Evolutionary conservation across 495 filamentous ascomycete species (phyloP).

Genomic region (Aspergillus wentii): DNA sequence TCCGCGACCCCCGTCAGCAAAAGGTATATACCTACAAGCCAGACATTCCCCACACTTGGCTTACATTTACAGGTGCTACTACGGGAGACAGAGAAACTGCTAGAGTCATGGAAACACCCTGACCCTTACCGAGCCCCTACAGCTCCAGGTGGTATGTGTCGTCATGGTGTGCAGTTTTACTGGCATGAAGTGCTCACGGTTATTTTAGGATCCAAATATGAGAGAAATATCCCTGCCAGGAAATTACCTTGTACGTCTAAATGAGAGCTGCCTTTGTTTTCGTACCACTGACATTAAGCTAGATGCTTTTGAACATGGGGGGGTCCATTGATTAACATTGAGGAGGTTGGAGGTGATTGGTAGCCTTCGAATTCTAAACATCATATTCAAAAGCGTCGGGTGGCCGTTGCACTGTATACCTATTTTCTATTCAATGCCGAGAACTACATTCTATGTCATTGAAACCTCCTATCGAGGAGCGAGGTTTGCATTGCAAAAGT

Average conservation of each 20-base stretch:
- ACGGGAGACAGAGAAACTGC: conserved; percentile 76
- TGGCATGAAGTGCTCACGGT: conserved; percentile 14
- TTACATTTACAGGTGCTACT: conserved; percentile 59
- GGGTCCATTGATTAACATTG: conserved; percentile 14
- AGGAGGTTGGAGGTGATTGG: too few relatives aligned
- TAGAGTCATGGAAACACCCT: conserved; percentile 95
- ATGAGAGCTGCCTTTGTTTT: too few relatives aligned
- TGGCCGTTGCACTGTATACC: too few relatives aligned
- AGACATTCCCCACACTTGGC: background rate
- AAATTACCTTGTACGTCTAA: conserved; percentile 76
- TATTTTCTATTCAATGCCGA: too few relatives aligned
- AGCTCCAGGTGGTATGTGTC: conserved; percentile 84
- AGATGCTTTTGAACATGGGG: conserved; percentile 1
- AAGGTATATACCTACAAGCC: conserved; percentile 49
- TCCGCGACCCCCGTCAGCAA: conserved; percentile 82
- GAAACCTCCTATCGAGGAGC: too few relatives aligned
- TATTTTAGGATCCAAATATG: conserved; percentile 81
- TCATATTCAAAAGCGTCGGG: too few relatives aligned
- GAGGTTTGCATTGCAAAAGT: too few relatives aligned
- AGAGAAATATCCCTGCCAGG: conserved; percentile 81
- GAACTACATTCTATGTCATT: too few relatives aligned
- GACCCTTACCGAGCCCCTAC: conserved; percentile 86
- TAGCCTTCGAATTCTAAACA: too few relatives aligned
- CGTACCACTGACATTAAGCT: background rate
- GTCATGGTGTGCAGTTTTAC: background rate